Percentiles rank a stretch among this genome's conserved stretches.
phyloP scores from a whole-genome alignment of 2,329 filamentous ascomycete genomes.

The Ceratocystis alfenasii region DNA sequence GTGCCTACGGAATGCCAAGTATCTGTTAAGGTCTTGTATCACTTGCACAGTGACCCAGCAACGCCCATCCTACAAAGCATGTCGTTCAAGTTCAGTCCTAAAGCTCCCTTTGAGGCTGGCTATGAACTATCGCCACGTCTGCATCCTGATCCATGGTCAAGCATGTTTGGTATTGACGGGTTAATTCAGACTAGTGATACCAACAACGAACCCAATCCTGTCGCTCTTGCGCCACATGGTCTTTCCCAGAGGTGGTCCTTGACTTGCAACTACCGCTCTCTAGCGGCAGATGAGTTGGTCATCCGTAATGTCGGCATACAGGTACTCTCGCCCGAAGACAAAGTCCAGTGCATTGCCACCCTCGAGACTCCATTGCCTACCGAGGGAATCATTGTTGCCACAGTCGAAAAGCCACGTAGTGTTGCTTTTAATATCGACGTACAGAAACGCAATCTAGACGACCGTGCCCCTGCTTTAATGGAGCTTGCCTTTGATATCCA shows the following conservation, averaged over 20 bases:
- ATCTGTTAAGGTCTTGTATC: slow-evolving; percentile 63
- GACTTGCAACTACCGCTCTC: slow-evolving; percentile 60
- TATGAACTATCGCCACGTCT: slow-evolving; percentile 76
- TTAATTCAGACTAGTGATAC: slow-evolving; percentile 25
- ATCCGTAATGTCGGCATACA: slow-evolving; percentile 52
- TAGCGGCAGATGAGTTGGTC: slow-evolving; percentile 58
- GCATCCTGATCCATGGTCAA: slow-evolving; percentile 72
- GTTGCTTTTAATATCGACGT: slow-evolving; percentile 61
- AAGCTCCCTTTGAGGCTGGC: slow-evolving; percentile 80
- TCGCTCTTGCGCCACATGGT: slow-evolving; percentile 36
- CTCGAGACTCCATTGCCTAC: slow-evolving; percentile 32
- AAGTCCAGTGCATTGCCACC: slow-evolving; percentile 44
- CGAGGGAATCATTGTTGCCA: slow-evolving; percentile 41
- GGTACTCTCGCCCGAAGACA: slow-evolving; percentile 41
- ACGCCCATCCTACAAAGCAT: slow-evolving; percentile 69
- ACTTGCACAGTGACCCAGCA: slow-evolving; percentile 63
- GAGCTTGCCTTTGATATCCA: slow-evolving; percentile 63
- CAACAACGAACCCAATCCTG: slow-evolving; percentile 30
- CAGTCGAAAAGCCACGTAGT: slow-evolving; percentile 54
- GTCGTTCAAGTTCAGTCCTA: slow-evolving; percentile 57
- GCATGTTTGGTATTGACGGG: slow-evolving; percentile 58
- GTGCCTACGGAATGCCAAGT: slow-evolving; percentile 51
- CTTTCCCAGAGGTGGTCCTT: slow-evolving; percentile 74
- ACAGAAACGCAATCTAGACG: slow-evolving; percentile 69
- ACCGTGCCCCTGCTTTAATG: slow-evolving; percentile 61